Conservation (phyloP, 1,284 basidiomycete genomes). For the Rhodotorula sp. region DNA sequence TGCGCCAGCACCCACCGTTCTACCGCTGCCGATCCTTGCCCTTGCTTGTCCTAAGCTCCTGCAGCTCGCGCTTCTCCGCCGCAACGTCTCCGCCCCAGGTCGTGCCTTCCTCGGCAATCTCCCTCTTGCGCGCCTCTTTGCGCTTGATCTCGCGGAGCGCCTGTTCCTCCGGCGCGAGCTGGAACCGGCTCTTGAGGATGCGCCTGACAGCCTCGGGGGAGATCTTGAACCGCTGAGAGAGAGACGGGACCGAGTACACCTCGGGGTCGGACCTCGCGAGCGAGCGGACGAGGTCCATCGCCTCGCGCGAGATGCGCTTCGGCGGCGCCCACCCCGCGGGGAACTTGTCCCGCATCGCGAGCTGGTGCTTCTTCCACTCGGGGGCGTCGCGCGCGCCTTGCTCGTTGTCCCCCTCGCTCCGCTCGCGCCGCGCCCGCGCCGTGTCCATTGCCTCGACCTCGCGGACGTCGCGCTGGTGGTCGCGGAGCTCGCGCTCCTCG, state of each 20-base stretch:
- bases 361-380: conserved; percentile 28
- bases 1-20: too few relatives aligned
- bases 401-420: not conserved
- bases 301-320: conserved; percentile 81
- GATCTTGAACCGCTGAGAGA: conserved; percentile 77
- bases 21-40: too few relatives aligned
- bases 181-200: conserved; percentile 79
- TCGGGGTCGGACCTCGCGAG: conserved; percentile 70
- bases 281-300: conserved; percentile 80
- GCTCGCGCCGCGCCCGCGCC: not conserved
- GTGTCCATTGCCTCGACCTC: not conserved
- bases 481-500: not conserved
- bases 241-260: conserved; percentile 67
- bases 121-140: conserved; percentile 52
- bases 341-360: conserved; percentile 34
- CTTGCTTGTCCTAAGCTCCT: not conserved
- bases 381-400: not conserved
- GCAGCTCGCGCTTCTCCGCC: conserved; percentile 15
- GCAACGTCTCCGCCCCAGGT: conserved; percentile 18
- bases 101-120: not conserved
- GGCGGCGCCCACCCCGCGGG: conserved; percentile 70
- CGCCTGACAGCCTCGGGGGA: conserved; percentile 82
- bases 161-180: conserved; percentile 55
- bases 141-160: conserved; percentile 57
- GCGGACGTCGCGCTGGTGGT: not conserved